Evolutionary conservation across 2,329 filamentous ascomycete species (phyloP).

Genomic region (Uncinocarpus reesii): DNA sequence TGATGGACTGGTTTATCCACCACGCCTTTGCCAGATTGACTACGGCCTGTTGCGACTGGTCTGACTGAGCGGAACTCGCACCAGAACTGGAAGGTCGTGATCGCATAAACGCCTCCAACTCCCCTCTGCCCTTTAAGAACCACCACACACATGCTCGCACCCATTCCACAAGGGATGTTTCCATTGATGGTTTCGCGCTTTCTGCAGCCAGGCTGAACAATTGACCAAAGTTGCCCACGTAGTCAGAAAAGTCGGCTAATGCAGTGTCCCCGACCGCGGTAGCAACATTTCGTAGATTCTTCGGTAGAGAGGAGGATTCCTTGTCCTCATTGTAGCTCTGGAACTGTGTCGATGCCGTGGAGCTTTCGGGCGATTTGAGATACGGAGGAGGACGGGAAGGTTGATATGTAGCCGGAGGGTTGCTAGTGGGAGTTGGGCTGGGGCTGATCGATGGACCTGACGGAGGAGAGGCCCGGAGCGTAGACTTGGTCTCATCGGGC

Average conservation of each 20-base stretch:
- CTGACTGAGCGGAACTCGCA: constrained; percentile 38
- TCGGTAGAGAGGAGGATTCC: constrained; percentile 20
- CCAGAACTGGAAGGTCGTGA: constrained; percentile 49
- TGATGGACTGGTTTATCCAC: constrained; percentile 55
- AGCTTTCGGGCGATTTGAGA: constrained; percentile 14
- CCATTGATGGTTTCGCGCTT: constrained; percentile 54
- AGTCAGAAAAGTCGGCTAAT: constrained; percentile 56
- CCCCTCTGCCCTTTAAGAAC: constrained; percentile 72
- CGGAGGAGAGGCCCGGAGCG: constrained; percentile 1
- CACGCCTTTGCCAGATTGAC: constrained; percentile 75
- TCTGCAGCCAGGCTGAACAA: constrained; percentile 72
- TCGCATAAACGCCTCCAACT: constrained; percentile 61
- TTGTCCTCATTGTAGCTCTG: not conserved
- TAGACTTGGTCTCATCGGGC: constrained; percentile 10
- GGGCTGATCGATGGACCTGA: not conserved
- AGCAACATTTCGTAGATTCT: constrained; percentile 29
- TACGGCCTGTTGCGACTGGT: constrained; percentile 60
- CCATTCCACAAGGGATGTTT: constrained; percentile 56
- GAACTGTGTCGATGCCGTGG: constrained; percentile 12
- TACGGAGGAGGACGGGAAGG: constrained; percentile 13
- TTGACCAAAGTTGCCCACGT: constrained; percentile 63
- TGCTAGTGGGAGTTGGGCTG: not conserved
- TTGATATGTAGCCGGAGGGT: not conserved
- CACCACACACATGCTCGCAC: constrained; percentile 72
- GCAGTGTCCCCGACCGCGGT: constrained; percentile 52